Evolutionary conservation across 495 filamentous ascomycete genomes (phyloP), one percentile per base, ranked within the genome.

Genomic region (Talaromyces nanjingensis): DNA sequence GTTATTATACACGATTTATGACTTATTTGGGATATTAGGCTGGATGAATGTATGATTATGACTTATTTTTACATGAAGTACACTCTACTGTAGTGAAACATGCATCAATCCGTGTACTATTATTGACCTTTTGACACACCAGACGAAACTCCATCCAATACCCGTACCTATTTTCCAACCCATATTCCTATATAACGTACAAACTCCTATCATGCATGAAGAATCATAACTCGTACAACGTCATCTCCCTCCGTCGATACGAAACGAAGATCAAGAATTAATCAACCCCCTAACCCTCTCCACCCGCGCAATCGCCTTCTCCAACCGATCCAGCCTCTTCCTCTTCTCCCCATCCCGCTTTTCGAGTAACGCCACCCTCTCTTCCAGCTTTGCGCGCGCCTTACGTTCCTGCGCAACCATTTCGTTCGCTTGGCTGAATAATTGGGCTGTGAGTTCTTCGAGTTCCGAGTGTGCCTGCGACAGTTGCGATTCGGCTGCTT

Each of bases 361-460:
- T 74, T 93, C 89, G 39, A 93, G 73, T 66, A 88, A 80, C 29
- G 74, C 81, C 0, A 93, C 84, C 33, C 90, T 72, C 72, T 91
- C 88, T 72, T 96, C 92, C 33, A 98, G 79, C 73, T 83, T 84
- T 6, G 89, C 90, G 47, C 91, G 77, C 37, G 89, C 91, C 71
- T 88, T 86, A 54, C 94, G 81, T 80, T 98, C 94, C 68, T 85
- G 77, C 16, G 93, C 91, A 25, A 98, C 94, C 93, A 98, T 98
- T 79, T 96, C 91, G 69, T 98, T 98, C 18, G 94, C 94, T 74
- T 96, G 88, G 72, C 91, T 86, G 76, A 98, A 98, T 59, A 98
- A 78, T 66, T 87, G 85, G 54, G 86, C 89, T 37, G 86, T 91
- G 67, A 98, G 77, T 69, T 98, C 94, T 73, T 98, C 96, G 14